These are phyloP conservation scores for Guillardia theta DNA, from an alignment of 78 protist genomes.

Conservation along the genomic window DNA sequence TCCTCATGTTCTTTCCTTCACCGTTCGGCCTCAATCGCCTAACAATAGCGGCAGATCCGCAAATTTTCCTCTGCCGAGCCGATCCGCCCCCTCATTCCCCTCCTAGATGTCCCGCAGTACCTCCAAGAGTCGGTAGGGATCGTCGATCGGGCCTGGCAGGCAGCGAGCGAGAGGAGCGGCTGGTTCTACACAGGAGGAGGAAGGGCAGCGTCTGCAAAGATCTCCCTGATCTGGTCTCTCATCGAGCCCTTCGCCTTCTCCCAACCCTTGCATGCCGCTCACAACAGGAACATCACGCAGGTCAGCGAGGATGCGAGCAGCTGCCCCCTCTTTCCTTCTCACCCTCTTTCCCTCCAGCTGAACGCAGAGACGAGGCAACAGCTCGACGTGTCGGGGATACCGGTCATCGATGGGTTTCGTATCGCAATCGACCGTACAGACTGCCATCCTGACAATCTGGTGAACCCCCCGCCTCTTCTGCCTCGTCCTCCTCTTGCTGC, in stretches of 20 bases:
- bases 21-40: too few species aligned
- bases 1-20: too few species aligned
- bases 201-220: not conserved
- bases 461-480: too few species aligned
- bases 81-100: too few species aligned
- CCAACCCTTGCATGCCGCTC: not conserved
- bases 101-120: too few species aligned
- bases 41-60: too few species aligned
- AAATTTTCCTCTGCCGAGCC: too few species aligned
- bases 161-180: not conserved
- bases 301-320: not conserved
- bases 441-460: too few species aligned
- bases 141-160: too few species aligned
- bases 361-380: not conserved
- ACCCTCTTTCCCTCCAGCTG: not conserved
- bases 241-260: not conserved
- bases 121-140: too few species aligned
- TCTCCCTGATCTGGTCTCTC: not conserved
- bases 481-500: too few species aligned
- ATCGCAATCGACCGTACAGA: not conserved
- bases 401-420: conserved; percentile 23
- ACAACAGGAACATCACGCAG: conserved; percentile 32
- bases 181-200: not conserved
- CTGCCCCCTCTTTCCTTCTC: not conserved
- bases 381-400: not conserved